Evolutionary conservation across 2,329 filamentous ascomycete species (phyloP).

Genomic region (Xylaria sp.): DNA sequence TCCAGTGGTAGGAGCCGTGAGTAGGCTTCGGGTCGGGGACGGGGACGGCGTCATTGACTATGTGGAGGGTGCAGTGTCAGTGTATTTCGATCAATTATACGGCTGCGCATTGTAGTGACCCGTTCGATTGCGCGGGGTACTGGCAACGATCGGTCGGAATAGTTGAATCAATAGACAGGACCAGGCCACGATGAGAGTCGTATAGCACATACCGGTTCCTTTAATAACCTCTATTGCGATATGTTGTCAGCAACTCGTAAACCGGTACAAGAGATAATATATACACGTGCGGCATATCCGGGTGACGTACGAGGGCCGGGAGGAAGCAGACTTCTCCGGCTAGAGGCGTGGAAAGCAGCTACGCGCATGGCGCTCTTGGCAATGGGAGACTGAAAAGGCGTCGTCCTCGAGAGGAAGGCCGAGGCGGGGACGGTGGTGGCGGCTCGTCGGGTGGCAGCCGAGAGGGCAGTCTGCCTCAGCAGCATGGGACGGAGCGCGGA

Average conservation of each 20-base stretch:
- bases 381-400: conserved; percentile 44
- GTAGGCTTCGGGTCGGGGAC: conserved; percentile 77
- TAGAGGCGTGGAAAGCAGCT: conserved; percentile 88
- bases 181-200: not conserved
- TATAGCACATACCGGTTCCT: conserved; percentile 70
- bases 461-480: conserved; percentile 63
- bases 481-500: conserved; percentile 65
- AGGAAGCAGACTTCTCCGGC: conserved; percentile 79
- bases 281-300: conserved; percentile 29
- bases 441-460: conserved; percentile 54
- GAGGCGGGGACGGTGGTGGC: conserved; percentile 44
- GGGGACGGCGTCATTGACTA: conserved; percentile 87
- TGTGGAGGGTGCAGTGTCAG: conserved; percentile 23
- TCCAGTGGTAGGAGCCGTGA: conserved; percentile 99
- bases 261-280: no score
- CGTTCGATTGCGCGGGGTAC: conserved; percentile 1
- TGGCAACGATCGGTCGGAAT: not conserved
- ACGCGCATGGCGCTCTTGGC: conserved; percentile 61
- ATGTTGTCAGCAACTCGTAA: conserved; percentile 54
- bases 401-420: conserved; percentile 50
- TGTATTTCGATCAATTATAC: not conserved
- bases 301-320: conserved; percentile 80
- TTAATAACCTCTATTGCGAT: conserved; percentile 71
- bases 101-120: not conserved
- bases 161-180: not conserved